These are phyloP conservation scores for Solioccasus polychromus DNA, from an alignment of 768 basidiomycete genomes.

Conservation along the genomic window DNA sequence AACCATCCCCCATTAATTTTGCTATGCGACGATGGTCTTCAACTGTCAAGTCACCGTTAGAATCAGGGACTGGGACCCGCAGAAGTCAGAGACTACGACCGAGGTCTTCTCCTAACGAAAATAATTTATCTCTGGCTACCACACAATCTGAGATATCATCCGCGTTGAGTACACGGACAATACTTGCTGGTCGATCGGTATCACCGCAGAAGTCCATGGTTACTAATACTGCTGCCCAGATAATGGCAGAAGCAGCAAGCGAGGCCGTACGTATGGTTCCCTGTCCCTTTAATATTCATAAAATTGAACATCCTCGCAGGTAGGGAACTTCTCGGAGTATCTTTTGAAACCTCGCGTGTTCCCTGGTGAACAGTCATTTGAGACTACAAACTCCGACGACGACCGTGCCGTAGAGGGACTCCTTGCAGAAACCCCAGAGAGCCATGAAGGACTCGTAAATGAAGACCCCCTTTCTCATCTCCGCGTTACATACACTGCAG, in stretches of 20 bases:
- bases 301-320: conserved; percentile 29
- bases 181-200: conserved; percentile 32
- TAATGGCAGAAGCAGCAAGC: conserved; percentile 24
- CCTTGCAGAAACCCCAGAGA: conserved; percentile 31
- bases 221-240: conserved; percentile 19
- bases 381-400: conserved; percentile 36
- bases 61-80: conserved; percentile 32
- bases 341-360: conserved; percentile 28
- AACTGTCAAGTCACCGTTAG: conserved; percentile 34
- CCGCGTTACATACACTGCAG: conserved; percentile 34
- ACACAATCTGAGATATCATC: conserved; percentile 28
- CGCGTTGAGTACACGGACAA: conserved; percentile 29
- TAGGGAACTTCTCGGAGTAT: conserved; percentile 25
- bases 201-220: conserved; percentile 31
- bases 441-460: conserved; percentile 28
- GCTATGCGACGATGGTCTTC: conserved; percentile 61
- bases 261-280: conserved; percentile 31
- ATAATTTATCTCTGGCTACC: conserved; percentile 27
- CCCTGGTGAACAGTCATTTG: conserved; percentile 31
- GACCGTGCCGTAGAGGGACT: conserved; percentile 34
- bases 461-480: conserved; percentile 35
- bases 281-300: conserved; percentile 27
- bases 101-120: conserved; percentile 27
- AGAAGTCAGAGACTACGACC: conserved; percentile 36
- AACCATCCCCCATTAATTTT: conserved; percentile 63